Conservation (phyloP, 768 basidiomycete genomes). For the Tulasnella sp. region DNA sequence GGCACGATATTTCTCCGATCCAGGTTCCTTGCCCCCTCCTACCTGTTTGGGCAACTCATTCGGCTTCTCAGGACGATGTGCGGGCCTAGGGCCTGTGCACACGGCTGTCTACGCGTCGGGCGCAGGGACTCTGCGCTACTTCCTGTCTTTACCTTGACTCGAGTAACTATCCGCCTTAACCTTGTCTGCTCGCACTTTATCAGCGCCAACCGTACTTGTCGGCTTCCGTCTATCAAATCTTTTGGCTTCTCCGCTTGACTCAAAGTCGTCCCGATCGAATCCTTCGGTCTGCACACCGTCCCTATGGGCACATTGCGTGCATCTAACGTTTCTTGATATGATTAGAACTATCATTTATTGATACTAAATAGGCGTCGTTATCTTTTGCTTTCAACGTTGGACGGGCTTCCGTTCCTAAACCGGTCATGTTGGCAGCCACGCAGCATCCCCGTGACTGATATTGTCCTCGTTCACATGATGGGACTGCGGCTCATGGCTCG, state of each 20-base stretch:
- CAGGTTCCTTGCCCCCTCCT: background rate
- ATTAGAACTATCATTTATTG: background rate
- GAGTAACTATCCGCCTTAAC: conserved; percentile 3
- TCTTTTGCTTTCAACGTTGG: background rate
- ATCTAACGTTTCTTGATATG: background rate
- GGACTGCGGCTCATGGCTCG: background rate
- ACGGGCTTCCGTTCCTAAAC: background rate
- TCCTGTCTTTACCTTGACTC: background rate
- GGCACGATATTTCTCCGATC: background rate
- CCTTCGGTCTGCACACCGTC: background rate
- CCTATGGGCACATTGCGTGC: background rate
- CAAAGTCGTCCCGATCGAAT: background rate
- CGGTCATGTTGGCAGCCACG: background rate
- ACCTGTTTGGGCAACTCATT: background rate
- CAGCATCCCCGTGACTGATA: background rate
- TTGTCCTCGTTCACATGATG: conserved; percentile 6
- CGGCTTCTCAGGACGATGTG: conserved; percentile 2
- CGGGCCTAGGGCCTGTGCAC: conserved; percentile 7
- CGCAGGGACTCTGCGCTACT: background rate
- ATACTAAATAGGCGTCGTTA: background rate
- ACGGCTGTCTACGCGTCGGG: conserved; percentile 8
- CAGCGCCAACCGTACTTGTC: conserved; percentile 7
- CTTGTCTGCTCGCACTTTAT: conserved; percentile 2
- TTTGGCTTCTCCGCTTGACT: conserved; percentile 7
- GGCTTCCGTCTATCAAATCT: background rate